Evolutionary conservation across 148 eudicot species (phyloP), one percentile per base, ranked within the genome.

Genomic region (Chenopodium suecicum): DNA sequence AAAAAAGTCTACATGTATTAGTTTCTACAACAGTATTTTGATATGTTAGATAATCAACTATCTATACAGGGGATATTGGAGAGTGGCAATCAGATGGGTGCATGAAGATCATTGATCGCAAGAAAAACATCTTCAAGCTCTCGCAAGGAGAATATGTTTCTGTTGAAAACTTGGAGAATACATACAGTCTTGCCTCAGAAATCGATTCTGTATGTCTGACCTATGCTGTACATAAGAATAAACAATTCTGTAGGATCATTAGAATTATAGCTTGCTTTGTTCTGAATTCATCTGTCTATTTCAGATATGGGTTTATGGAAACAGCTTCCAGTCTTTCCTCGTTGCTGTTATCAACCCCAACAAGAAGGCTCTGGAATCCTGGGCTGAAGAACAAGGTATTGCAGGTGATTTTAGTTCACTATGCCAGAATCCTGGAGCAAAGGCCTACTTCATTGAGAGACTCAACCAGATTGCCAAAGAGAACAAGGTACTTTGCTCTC

Each of bases 51-150:
- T 64, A 41, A 29, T 77, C 48, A n/a, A 27, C 37, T 69, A 72
- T 76, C 80, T 60, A 41, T 68, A 19, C 80, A 94, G 99, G 99
- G 83, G 99, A 97, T 86, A 85, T 97, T 70, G 99, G 99, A 58
- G 98, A 97, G 73, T 97, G 98, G 99, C 98, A 90, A 64, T 90
- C 92, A 52, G 86, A 94, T 82, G 99, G 99, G 68, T 86, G 94
- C 86, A 88, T 97, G 98, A 97, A 94, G 84, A 88, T 97, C 54
- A 91, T 97, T 74, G 99, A 97, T 84, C 90, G 99, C 12, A 97
- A 92, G 94, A 97, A 97, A 78, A 97, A 97, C 86, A 97, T 97
- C 82, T 97, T 97, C 87, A 97, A 97, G 89, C 99, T 97, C 67
- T 92, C 99, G 2, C 99, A 97, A 82, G 99, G 99, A 75, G 99